phyloP scores from a whole-genome alignment of 805 yeast genomes.

The Metschnikowia chrysomelidarum region DNA sequence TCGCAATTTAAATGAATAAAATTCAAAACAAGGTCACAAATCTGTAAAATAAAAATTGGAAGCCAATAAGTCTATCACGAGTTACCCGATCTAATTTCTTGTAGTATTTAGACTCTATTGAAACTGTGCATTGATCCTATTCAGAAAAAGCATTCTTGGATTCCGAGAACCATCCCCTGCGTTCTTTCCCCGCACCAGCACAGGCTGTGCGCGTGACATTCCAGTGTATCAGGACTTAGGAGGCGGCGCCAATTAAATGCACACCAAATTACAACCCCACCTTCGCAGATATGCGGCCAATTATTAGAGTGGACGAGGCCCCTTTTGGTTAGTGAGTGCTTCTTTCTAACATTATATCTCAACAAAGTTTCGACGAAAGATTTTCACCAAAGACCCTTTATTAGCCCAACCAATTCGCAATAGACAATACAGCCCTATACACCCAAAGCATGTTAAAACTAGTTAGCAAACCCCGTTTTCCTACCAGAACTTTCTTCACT shows the following conservation, averaged over 20 bases:
- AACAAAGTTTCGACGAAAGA: neutral
- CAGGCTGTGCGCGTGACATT: too few species aligned
- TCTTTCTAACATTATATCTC: neutral
- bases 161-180: too few species aligned
- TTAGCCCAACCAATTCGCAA: neutral
- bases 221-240: too few species aligned
- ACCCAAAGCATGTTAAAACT: constrained; percentile 33
- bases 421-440: neutral
- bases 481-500: constrained; percentile 20
- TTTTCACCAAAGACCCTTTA: neutral
- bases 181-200: neutral
- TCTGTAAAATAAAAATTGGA: too few species aligned
- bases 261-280: constrained; percentile 4
- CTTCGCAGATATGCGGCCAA: constrained; percentile 5
- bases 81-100: too few species aligned
- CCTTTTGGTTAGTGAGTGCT: too few species aligned
- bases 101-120: too few species aligned
- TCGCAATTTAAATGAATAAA: too few species aligned
- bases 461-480: constrained; percentile 3
- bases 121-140: too few species aligned
- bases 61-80: too few species aligned
- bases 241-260: constrained; percentile 1
- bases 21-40: too few species aligned
- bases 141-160: too few species aligned
- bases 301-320: neutral